Evolutionary conservation across 108 stramenopile species (phyloP).

Genomic region (Nannochloropsis gaditana): DNA sequence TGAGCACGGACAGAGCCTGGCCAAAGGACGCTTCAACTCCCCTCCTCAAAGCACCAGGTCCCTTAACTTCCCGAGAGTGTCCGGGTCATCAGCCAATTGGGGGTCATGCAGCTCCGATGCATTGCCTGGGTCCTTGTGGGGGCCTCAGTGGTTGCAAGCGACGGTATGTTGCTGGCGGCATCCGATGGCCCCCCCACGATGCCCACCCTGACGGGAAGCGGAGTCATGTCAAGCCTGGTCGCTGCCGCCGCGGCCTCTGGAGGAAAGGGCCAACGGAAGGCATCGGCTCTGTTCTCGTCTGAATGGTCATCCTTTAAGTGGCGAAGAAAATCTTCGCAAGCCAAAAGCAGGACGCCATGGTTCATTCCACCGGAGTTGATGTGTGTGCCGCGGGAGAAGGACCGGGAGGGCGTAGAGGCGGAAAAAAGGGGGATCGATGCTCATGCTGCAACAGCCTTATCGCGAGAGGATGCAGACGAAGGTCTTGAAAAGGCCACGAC

Average conservation of each 20-base stretch:
- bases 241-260: neutral
- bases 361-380: neutral
- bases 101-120: neutral
- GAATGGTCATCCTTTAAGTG: neutral
- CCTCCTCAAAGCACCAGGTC: no score
- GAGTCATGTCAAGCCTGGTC: neutral
- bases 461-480: neutral
- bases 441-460: neutral
- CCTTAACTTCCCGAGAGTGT: no score
- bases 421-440: neutral
- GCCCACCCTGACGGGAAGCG: neutral
- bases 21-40: no score
- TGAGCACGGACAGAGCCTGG: no score
- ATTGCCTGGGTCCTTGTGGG: neutral
- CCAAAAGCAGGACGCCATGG: neutral
- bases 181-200: neutral
- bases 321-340: neutral
- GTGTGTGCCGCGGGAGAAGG: neutral
- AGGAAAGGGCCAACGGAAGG: neutral
- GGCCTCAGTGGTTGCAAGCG: neutral
- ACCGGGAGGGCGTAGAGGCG: neutral
- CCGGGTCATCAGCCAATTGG: no score
- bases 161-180: neutral
- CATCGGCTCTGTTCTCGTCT: neutral
- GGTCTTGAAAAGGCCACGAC: neutral